Evolutionary conservation across 2,329 filamentous ascomycete species (phyloP), one percentile per base, ranked within the genome.

Genomic region (Fusarium buharicum): DNA sequence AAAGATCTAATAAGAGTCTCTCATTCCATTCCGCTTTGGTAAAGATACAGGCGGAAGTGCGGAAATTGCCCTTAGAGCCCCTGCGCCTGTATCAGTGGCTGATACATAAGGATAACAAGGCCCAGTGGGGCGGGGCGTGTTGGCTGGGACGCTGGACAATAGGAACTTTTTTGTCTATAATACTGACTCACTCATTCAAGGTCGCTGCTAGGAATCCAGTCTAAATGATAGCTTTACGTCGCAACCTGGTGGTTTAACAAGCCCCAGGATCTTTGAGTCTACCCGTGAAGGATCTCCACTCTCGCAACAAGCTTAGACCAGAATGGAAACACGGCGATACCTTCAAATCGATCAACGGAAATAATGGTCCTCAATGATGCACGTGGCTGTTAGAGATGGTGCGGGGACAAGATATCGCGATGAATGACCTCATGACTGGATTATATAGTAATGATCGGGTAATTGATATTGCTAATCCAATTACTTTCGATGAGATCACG

Each of bases 81-180:
- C n/a, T n/a, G n/a, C n/a, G n/a, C n/a, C n/a, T n/a, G n/a, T n/a
- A 95, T 73, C 39, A 48, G 31, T 61, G 39, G 33, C 28, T 55
- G 18, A 61, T 90, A 50, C 84, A 86, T 70, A 82, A 84, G 1
- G 83, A 86, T 24, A 85, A 83, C 55, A 78, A 82, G n/a, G n/a
- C n/a, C n/a, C n/a, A 47, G 57, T 41, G 30, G 56, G 61, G 49
- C 58, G 58, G 41, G 14, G 48, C 7, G 28, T 45, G 13, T n/a
- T 58, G n/a, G 22, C 41, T 16, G 59, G 41, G 44, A 40, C 8
- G 2, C 71, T 85, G 59, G 86, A 89, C 73, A 77, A 83, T 49
- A 86, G 81, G 16, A 53, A 62, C 31, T 13, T 52, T 13, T 58
- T 62, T 80, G 84, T 87, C 37, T 74, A 87, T 48, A 84, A 84